These are phyloP conservation scores for Metroxylon sagu DNA, from an alignment of 176 grass and related monocot species.

Conservation along the genomic window DNA sequence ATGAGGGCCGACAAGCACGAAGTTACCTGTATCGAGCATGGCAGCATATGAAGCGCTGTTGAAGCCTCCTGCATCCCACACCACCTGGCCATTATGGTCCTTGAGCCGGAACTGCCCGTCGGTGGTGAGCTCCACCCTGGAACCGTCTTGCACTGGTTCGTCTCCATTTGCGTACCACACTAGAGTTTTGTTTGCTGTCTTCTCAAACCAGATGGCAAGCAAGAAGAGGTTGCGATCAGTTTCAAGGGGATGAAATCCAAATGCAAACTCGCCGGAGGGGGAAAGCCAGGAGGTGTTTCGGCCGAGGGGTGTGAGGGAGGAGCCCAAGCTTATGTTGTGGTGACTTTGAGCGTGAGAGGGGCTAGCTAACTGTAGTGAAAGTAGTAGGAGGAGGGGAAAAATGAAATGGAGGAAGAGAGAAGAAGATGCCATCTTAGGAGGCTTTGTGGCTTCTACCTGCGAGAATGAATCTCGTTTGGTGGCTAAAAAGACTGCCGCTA, in stretches of 20 bases:
- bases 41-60: slow-evolving; percentile 16
- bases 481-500: too few species aligned
- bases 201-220: slow-evolving; percentile 43
- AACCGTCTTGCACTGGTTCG: not conserved
- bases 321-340: slow-evolving; percentile 16
- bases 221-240: slow-evolving; percentile 12
- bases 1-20: slow-evolving; percentile 22
- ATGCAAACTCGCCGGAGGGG: slow-evolving; percentile 26
- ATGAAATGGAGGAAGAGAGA: too few species aligned
- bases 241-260: slow-evolving; percentile 9
- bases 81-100: slow-evolving; percentile 6
- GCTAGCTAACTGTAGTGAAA: not conserved
- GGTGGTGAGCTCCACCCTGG: slow-evolving; percentile 23
- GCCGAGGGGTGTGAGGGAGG: slow-evolving; percentile 11
- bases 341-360: not conserved
- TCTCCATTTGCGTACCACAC: slow-evolving; percentile 34
- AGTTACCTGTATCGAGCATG: slow-evolving; percentile 47
- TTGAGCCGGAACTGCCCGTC: slow-evolving; percentile 19
- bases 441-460: too few species aligned
- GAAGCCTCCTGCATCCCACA: slow-evolving; percentile 16
- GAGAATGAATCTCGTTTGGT: too few species aligned
- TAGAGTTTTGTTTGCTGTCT: slow-evolving; percentile 21
- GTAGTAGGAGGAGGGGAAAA: not conserved
- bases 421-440: too few species aligned
- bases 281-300: slow-evolving; percentile 18